Base-by-base conservation (phyloP, 1,284 basidiomycete species). In the Puccinia novopanici region DNA sequence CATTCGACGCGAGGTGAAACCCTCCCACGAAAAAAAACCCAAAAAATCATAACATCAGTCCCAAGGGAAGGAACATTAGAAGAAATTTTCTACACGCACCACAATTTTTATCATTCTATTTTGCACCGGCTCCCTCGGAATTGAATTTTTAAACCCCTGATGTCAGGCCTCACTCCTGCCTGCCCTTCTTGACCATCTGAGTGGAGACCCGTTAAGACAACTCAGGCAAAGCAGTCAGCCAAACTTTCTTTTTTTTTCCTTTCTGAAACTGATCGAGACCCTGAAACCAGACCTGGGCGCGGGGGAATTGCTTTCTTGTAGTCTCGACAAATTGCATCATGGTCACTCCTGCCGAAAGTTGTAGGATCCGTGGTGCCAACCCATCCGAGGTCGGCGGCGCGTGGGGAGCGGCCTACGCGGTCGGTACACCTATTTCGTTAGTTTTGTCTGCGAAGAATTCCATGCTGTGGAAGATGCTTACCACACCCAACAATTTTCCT, bases 331-430 rank as follows among this genome's bases (percentile, higher is more conserved):
- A 59, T 59, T 10, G 10, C 54, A 55, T 55, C 55, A 74, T 74
- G 72, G 55, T 37, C 30, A 45, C 37, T 57, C 52, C 34, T n/a
- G 17, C 72, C 30, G 55, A 45, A 45, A 74, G 72, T 54, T 74
- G 27, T 37, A 45, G 40, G 27, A 74, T 45, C 54, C 52, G 72
- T 59, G 37, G 37, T 42, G 34, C 45, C 37, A 70, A 4, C 50
- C 37, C 67, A 72, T 63, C 77, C 24, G 77, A 73, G 10, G 77
- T 80, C 19, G 70, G 77, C 50, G 77, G 77, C 45, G 77, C 77
- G 12, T 80, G 77, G 77, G 77, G 77, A 52, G 77, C 77, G 45
- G 77, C 77, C n/a, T 80, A 80, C 27, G 77, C 77, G 55, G 68
- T 80, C 8, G 77, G 77, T n/a, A 80, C 77, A 40, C 77, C 77